These are phyloP conservation scores for Eucalyptus pauciflora DNA, from an alignment of 345 rosid species.

Conservation along the genomic window DNA sequence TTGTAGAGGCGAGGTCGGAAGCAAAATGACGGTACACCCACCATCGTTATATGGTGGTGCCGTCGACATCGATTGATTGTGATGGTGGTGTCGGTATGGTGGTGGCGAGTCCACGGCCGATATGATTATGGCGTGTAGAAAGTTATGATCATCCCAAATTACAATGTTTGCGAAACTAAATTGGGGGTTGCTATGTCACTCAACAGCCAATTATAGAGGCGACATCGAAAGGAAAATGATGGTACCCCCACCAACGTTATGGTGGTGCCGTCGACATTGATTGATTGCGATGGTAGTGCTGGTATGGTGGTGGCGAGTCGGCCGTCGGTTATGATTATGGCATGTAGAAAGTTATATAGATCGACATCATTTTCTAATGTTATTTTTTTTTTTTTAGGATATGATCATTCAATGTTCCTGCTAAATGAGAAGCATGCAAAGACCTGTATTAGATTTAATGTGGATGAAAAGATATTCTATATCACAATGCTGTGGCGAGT, in stretches of 20 bases:
- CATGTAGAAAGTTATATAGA: not conserved
- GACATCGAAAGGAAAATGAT: not conserved
- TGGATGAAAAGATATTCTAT: not conserved
- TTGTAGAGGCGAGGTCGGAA: not conserved
- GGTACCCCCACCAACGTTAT: not conserved
- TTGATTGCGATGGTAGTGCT: not conserved
- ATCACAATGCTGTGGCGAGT: too few relatives aligned
- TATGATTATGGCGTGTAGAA: not conserved
- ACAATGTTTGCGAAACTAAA: not conserved
- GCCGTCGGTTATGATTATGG: not conserved
- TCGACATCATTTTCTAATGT: not conserved
- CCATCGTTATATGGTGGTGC: not conserved
- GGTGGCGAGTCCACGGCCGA: not conserved
- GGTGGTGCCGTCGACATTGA: not conserved
- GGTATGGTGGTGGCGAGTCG: not conserved
- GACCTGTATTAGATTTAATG: not conserved
- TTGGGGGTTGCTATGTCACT: not conserved
- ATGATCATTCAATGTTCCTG: not conserved
- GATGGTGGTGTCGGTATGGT: not conserved
- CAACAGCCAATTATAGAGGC: not conserved
- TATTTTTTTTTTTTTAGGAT: not conserved
- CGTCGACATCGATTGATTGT: not conserved
- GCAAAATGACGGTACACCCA: not conserved
- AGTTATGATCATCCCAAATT: not conserved
- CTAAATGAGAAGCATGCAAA: not conserved